Base-by-base conservation (phyloP, 768 basidiomycete genomes). In the Mycena leptocephala region DNA sequence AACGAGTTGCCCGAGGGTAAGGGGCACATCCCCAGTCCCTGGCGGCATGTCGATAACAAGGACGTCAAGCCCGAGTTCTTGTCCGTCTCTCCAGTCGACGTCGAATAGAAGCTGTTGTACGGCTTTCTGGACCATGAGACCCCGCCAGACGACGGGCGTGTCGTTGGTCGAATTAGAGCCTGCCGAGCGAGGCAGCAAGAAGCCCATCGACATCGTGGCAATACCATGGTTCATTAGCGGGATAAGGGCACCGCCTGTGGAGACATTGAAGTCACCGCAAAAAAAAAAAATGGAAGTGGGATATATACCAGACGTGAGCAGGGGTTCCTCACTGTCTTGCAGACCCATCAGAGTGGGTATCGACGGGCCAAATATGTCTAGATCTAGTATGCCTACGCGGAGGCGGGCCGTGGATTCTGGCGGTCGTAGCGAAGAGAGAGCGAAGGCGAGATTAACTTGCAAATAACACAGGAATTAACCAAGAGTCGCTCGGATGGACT, bases 111-210 rank as follows among this genome's bases (percentile, higher is more conserved):
- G 89, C 82, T 99, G 97, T 82, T 99, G 97, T 0, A 97, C 96
- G 30, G 97, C 97, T 82, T 99, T 99, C 86, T 98, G 97, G 1
- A 99, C 98, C 98, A 99, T 99, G 26, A 98, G 90, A 3, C 98
- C 98, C 30, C 98, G 90, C 98, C 98, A 99, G 35, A 98, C 96
- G 37, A 99, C 90, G 0, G 97, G 93, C 0, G 93, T 92, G 81
- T 97, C 96, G 41, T 89, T 89, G 68, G 89, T 89, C 3, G 90
- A 86, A 53, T 87, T 86, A 33, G 87, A 86, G 9, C 89, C 88
- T 37, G 86, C 78, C 3, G 88, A 81, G 70, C 87, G 85, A 1
- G 95, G 94, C 18, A 99, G 90, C 16, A 99, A 91, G 83, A 97
- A 99, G 3, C 97, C 98, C 92, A 99, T 98, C 0, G 97, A 98